phyloP scores from a whole-genome alignment of 1,139 yeast genomes.

The Yamadazyma taylorii region DNA sequence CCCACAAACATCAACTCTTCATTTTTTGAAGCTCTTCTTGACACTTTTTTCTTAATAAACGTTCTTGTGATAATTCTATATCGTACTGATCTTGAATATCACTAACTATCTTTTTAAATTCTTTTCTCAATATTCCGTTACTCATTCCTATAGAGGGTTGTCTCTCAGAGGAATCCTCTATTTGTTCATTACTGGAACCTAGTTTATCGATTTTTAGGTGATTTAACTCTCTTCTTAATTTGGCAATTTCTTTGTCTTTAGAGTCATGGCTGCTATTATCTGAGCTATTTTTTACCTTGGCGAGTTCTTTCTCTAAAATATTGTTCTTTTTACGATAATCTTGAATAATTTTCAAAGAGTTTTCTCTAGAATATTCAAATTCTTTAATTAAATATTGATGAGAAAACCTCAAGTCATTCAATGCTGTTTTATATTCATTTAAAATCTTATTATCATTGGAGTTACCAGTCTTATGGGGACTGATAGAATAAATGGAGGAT shows the following conservation, averaged over 20 bases:
- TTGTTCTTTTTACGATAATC: constrained; percentile 48
- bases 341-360: constrained; percentile 47
- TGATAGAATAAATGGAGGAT: constrained; percentile 27
- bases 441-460: constrained; percentile 25
- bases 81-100: constrained; percentile 66
- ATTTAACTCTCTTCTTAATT: constrained; percentile 48
- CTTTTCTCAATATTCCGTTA: constrained; percentile 59
- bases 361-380: constrained; percentile 56
- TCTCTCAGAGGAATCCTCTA: constrained; percentile 17
- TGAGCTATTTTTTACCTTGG: constrained; percentile 21
- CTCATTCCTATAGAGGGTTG: constrained; percentile 26
- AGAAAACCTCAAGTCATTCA: constrained; percentile 61
- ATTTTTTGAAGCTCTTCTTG: constrained; percentile 29
- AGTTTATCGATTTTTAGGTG: constrained; percentile 50
- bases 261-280: constrained; percentile 15
- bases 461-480: constrained; percentile 18
- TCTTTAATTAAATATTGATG: constrained; percentile 63
- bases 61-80: constrained; percentile 56
- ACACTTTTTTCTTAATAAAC: constrained; percentile 52
- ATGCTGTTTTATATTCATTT: constrained; percentile 52
- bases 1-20: background rate
- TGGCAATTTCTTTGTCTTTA: constrained; percentile 47
- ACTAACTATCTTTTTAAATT: constrained; percentile 66
- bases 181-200: constrained; percentile 25
- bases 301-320: constrained; percentile 46